A percentile compares a stretch with the other conserved stretches of the same genome.
phyloP scores from a whole-genome alignment of 257 asterid species.

The Forsythia viridissima region DNA sequence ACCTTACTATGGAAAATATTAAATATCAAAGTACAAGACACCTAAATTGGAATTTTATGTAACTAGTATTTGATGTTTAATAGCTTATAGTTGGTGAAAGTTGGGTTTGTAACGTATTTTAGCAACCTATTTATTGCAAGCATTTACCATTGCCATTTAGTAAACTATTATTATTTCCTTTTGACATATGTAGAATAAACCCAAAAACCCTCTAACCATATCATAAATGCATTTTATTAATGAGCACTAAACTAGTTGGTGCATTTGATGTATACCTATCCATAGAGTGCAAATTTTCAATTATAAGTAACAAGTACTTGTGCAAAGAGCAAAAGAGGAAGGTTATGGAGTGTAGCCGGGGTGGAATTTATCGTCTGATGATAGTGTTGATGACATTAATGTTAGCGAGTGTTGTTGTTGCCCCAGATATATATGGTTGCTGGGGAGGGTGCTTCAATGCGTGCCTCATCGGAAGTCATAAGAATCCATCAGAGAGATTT shows the following conservation, averaged over 20 bases:
- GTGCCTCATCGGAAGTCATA: slow-evolving; percentile 28
- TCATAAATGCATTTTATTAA: slow-evolving; percentile 28
- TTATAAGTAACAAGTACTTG: neutral
- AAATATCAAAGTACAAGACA: too few relatives aligned
- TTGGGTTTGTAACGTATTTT: neutral
- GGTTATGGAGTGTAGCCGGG: slow-evolving; percentile 23
- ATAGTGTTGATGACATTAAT: slow-evolving; percentile 5
- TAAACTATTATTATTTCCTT: neutral
- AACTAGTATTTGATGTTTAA: too few relatives aligned
- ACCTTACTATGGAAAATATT: too few relatives aligned
- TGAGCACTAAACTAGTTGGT: slow-evolving; percentile 32
- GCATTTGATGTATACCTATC: slow-evolving; percentile 28
- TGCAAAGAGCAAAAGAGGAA: slow-evolving; percentile 2
- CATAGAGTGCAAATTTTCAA: neutral
- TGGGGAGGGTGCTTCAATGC: slow-evolving; percentile 65
- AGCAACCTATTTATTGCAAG: neutral
- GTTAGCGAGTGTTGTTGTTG: slow-evolving; percentile 11
- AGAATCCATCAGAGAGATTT: slow-evolving; percentile 3
- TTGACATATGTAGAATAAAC: neutral
- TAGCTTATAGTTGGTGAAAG: neutral
- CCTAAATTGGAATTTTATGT: too few relatives aligned
- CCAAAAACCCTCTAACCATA: neutral
- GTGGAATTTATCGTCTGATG: neutral
- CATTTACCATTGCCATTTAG: neutral
- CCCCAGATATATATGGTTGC: slow-evolving; percentile 33